Evolutionary conservation across 2,329 filamentous ascomycete species (phyloP), one percentile per base, ranked within the genome.

Genomic region (Bimuria novae-zelandiae): DNA sequence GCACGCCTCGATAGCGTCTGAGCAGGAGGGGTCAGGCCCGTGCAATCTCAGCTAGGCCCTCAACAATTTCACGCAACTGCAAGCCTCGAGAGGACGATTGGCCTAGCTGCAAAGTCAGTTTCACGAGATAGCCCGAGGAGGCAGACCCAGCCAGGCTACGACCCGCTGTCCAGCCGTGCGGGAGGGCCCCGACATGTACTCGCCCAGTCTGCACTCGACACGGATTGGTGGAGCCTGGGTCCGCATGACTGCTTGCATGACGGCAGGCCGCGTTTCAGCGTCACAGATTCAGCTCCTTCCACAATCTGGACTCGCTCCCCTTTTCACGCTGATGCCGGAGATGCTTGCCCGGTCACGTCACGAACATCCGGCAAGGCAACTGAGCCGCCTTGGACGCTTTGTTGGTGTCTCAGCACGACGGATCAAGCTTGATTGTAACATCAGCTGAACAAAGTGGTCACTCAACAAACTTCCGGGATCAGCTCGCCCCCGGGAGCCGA

Each of bases 231-330:
- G 54, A 51, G 42, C 54, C 25, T 52, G n/a, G 33, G 44, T 53
- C 47, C 33, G 41, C 32, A 55, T 56, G 45, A 57, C 43, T 43
- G 43, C n/a, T n/a, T n/a, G n/a, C n/a, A n/a, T n/a, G n/a, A n/a
- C n/a, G n/a, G n/a, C n/a, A n/a, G n/a, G n/a, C 51, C 54, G 35
- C 47, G 53, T 59, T 49, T 37, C 19, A 29, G 51, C 45, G 50
- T 59, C 32, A 57, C 45, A 51, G 41, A 49, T 25, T n/a, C n/a
- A n/a, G n/a, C n/a, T n/a, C n/a, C n/a, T n/a, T n/a, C n/a, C n/a
- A n/a, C n/a, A n/a, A n/a, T n/a, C n/a, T n/a, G n/a, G n/a, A n/a
- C n/a, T n/a, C n/a, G n/a, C n/a, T n/a, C n/a, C n/a, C n/a, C n/a
- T n/a, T n/a, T n/a, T n/a, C n/a, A n/a, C n/a, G n/a, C n/a, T n/a